Evolutionary conservation across 2,329 filamentous ascomycete genomes (phyloP), one percentile per base, ranked within the genome.

Genomic region (Xylariales sp.): DNA sequence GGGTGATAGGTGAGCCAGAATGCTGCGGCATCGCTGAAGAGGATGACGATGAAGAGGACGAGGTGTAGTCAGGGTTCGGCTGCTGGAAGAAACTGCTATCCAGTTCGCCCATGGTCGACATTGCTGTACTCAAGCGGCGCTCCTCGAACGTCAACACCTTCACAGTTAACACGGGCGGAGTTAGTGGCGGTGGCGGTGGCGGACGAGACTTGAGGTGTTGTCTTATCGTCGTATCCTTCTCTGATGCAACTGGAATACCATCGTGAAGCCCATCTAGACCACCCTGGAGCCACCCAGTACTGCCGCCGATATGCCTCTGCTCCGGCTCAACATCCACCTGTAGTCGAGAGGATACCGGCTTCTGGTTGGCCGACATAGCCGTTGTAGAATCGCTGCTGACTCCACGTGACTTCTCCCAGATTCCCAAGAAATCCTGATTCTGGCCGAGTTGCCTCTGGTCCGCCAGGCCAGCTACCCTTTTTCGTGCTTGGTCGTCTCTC

Each of bases 31-130:
- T 25, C 22, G 45, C 48, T 8, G 24, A 27, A n/a, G 24, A 27
- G 8, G 24, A 27, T n/a, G 24, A 27, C 8, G 24, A 27, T 7
- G 53, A 49, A 7, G 62, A 61, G 11, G 59, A 63, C 21, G 62
- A 66, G 46, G 62, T 61, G 56, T 74, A 74, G 47, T 74, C 70
- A 1, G 71, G 71, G 46, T 74, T 72, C 3, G 69, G 66, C 46
- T 73, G 71, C 47, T 71, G 64, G 44, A 75, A 69, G 49, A 70
- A 66, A 31, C 55, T 55, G n/a, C 54, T 51, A 33, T 65, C 66
- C 8, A 67, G 46, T 8, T 60, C 58, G 8, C 59, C 57, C 15
- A 59, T 53, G 12, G 54, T 51, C 25, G 63, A 64, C 24, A 56
- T 55, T 3, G 59, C 53, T 38, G 55, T 54, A 49, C 58, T 62